Evolutionary conservation across 1,284 basidiomycete species (phyloP).

Genomic region (Cryptococcus sp.): DNA sequence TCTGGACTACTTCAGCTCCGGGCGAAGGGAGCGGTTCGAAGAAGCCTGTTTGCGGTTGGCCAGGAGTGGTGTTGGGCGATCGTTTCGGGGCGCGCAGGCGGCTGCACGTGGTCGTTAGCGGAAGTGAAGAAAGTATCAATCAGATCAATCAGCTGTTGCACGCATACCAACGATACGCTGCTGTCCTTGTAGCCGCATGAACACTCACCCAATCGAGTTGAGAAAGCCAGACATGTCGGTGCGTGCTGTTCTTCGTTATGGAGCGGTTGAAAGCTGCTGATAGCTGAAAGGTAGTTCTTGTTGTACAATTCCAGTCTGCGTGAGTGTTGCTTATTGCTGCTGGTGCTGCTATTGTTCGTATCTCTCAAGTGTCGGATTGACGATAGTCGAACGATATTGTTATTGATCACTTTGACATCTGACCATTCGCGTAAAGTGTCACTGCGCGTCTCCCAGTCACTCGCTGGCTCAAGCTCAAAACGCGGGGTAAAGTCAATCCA

Average conservation of each 20-base stretch:
- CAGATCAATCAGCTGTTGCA: background rate
- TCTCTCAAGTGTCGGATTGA: too few relatives aligned
- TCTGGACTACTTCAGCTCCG: slow-evolving; percentile 33
- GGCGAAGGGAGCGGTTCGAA: slow-evolving; percentile 47
- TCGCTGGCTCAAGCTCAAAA: too few relatives aligned
- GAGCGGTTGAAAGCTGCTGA: background rate
- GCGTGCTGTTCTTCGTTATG: background rate
- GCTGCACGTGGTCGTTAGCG: slow-evolving; percentile 17
- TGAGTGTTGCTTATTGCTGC: too few relatives aligned
- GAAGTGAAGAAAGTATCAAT: background rate
- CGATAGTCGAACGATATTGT: too few relatives aligned
- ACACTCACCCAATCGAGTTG: slow-evolving; percentile 48
- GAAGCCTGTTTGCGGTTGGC: slow-evolving; percentile 26
- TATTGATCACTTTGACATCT: too few relatives aligned
- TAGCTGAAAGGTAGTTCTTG: background rate
- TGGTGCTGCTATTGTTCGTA: too few relatives aligned
- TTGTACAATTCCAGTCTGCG: background rate
- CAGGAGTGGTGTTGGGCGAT: slow-evolving; percentile 35
- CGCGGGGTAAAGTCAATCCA: too few relatives aligned
- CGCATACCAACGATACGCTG: background rate
- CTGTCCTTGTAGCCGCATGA: background rate
- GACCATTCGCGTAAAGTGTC: too few relatives aligned
- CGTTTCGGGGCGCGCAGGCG: slow-evolving; percentile 51
- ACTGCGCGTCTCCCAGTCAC: too few relatives aligned
- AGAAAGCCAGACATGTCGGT: slow-evolving; percentile 47